Conservation (phyloP, 2,329 filamentous ascomycete genomes). For the Colletotrichum melonis region DNA sequence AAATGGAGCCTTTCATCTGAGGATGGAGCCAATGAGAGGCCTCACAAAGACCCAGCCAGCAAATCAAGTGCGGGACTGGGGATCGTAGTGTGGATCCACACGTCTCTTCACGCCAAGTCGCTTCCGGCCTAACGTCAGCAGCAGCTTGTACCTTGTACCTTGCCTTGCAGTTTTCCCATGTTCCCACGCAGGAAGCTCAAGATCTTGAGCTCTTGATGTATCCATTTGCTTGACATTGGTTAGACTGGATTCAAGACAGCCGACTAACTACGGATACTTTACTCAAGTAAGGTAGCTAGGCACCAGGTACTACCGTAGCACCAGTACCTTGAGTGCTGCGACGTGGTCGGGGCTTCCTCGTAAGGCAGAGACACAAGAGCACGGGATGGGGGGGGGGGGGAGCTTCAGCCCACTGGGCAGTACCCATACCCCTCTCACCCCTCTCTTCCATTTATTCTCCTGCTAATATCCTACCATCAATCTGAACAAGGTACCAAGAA, state of each 20-base stretch:
- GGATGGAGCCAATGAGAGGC: constrained; percentile 8
- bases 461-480: background rate
- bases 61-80: constrained; percentile 26
- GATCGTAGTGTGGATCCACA: background rate
- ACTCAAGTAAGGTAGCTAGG: background rate
- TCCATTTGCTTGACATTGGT: background rate
- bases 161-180: background rate
- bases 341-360: background rate
- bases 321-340: background rate
- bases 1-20: constrained; percentile 9
- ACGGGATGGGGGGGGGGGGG: too few species aligned
- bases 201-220: background rate
- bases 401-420: background rate
- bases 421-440: background rate
- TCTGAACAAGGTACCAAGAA: background rate
- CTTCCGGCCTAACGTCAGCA: constrained; percentile 29
- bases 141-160: constrained; percentile 5
- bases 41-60: background rate
- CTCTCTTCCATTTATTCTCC: background rate
- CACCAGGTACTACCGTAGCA: background rate
- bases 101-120: constrained; percentile 4
- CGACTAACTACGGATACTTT: too few species aligned
- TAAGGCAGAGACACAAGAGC: background rate
- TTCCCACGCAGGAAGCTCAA: background rate
- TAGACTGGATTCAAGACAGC: background rate